Base-by-base conservation (phyloP, 495 filamentous ascomycete species). In the Penicillium verhagenii region DNA sequence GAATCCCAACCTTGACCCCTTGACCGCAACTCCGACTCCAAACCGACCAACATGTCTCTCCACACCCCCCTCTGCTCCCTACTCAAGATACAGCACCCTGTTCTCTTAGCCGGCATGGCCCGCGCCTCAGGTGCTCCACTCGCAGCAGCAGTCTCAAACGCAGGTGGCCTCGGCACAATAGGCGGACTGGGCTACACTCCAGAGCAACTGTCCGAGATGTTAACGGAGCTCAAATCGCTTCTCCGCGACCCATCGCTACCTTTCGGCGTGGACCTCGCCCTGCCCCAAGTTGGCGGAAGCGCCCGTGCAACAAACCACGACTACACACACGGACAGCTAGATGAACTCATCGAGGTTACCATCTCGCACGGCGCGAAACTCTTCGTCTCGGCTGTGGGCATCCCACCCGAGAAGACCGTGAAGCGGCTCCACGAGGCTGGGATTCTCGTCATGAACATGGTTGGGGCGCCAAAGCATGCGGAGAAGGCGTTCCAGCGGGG, bases 371-470 rank as follows among this genome's bases (percentile, higher is more conserved):
- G 87, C 23, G 85, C 91, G n/a, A 82, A 75, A 69, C 72, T 95
- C 46, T 96, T 96, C 65, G 89, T 95, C 48, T 82, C 74, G 37
- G 91, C 91, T 1, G 89, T 96, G 0, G 91, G 91, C 14, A 86
- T 95, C 2, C 91, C 91, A 11, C 89, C 90, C 0, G 72, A 73
- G 47, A 71, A 67, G 38, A 80, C 88, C 3, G 82, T 96, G 26
- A 82, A 89, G 62, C 67, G 80, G 33, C 74, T 96, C 19, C 91
- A 96, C 61, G 76, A 76, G 9, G 87, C 84, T 0, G 88, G 87
- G 1, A 85, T 96, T 26, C 64, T 93, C 43, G 76, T 95, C 20
- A 95, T 95, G 91, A 96, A 95, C 66, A 96, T 96, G 91, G 91
- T 95, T n/a, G 91, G 91, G 0, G 83, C 86, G 46, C 91, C 91